A percentile compares a stretch with the other conserved stretches of the same genome.
Conservation (phyloP, 1,139 yeast genomes). For the Geotrichum phurueaensis region DNA sequence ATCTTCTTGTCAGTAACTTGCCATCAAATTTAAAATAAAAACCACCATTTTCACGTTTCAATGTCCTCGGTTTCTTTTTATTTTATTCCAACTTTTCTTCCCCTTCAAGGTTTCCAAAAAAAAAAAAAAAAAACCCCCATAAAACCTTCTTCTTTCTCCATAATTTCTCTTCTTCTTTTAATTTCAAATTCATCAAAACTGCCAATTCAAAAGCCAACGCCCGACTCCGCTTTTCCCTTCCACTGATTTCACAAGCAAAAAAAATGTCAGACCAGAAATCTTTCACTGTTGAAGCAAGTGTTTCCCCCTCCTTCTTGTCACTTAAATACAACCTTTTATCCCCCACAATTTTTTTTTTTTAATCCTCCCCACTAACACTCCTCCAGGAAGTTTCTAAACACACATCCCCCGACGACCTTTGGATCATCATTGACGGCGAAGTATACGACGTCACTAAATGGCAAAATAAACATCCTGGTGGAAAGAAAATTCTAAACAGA, state of each 20-base stretch:
- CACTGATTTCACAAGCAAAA: not conserved
- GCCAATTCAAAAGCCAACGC: not conserved
- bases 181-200: not conserved
- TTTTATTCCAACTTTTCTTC: not conserved
- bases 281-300: slow-evolving; percentile 13
- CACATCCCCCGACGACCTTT: slow-evolving; percentile 68
- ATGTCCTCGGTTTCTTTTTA: not conserved
- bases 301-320: not conserved
- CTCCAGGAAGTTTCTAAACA: slow-evolving; percentile 70
- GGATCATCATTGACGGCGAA: slow-evolving; percentile 82
- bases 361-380: not conserved
- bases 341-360: not conserved
- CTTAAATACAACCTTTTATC: not conserved
- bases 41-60: not conserved
- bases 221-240: not conserved
- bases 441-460: slow-evolving; percentile 82
- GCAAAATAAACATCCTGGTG: slow-evolving; percentile 93
- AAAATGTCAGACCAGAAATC: slow-evolving; percentile 14
- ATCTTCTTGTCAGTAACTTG: no score
- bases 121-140: no score
- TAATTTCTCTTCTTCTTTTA: not conserved
- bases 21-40: no score
- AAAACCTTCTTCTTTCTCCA: not conserved
- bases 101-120: no score
- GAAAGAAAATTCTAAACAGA: slow-evolving; percentile 61